Evolutionary conservation across 2,329 filamentous ascomycete species (phyloP), one percentile per base, ranked within the genome.

Genomic region (Aciculosporium take): DNA sequence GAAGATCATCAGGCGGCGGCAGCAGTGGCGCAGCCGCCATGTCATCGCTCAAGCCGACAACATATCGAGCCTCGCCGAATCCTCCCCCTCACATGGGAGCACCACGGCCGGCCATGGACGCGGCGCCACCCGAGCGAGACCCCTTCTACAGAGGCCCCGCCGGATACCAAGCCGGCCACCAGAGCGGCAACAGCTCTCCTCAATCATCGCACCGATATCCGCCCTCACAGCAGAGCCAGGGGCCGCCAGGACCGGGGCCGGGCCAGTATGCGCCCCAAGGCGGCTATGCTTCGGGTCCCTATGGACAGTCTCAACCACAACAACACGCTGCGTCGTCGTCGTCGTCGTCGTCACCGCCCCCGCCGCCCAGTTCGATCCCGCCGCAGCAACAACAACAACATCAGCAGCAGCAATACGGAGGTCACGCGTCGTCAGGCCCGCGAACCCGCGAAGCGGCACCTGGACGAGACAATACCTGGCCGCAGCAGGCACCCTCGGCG

Each of bases 31-130:
- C 53, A 49, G 65, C 70, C 3, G 65, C 59, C 7, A 75, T 77
- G 59, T 71, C 72, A 15, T 60, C 71, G 4, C 58, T 76, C 40
- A 76, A 76, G 54, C 71, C 72, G 4, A 61, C 72, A 5, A 61
- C 65, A 4, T 67, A 66, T 38, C 60, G 62, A 6, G 64, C 67
- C 33, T 74, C 73, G 4, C 70, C 72, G 7, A 46, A 44, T 24
- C 67, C 71, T 45, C 48, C 67, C 7, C 66, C 68, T 45, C 65
- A 68, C 39, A 57, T 71, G 51, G 61, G 57, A 20, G 56, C 60
- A 4, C 63, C 69, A n/a, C 62, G 71, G 23, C 53, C 61, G 7
- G 59, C 63, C 8, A 65, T 71, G 48, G 58, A 60, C 49, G 44
- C 54, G 4, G 46, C 59, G 12, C 46, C 56, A 6, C 56, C 56